A percentile compares a stretch with the other conserved stretches of the same genome.
Evolutionary conservation across 2,329 filamentous ascomycete genomes (phyloP).

Genomic region (Eutypa lata): DNA sequence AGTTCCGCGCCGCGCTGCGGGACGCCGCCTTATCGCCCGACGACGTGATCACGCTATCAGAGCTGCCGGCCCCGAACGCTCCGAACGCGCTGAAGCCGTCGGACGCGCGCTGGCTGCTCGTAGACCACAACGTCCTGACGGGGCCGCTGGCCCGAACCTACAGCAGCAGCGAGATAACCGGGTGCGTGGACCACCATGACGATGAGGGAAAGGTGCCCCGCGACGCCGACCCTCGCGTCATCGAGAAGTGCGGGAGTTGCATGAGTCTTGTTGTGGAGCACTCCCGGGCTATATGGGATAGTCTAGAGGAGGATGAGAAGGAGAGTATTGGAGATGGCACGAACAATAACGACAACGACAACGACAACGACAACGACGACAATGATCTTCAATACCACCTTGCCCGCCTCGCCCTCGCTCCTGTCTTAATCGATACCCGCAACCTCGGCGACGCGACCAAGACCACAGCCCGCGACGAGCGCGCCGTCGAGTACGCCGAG

Average conservation of each 20-base stretch:
- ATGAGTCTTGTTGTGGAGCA: constrained; percentile 65
- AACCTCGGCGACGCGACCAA: constrained; percentile 62
- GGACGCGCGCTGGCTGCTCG: constrained; percentile 67
- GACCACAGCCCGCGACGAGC: constrained; percentile 59
- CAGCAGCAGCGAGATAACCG: constrained; percentile 46
- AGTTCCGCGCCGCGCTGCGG: constrained; percentile 64
- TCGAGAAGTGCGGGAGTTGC: constrained; percentile 70
- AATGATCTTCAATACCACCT: constrained; percentile 51
- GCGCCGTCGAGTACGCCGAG: constrained; percentile 59
- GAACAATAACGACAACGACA: constrained; percentile 13
- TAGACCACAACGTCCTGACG: constrained; percentile 76
- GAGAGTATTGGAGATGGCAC: no score
- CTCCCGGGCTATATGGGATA: constrained; percentile 56
- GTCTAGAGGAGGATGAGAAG: constrained; percentile 38
- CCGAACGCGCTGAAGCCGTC: constrained; percentile 41
- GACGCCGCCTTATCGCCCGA: constrained; percentile 54
- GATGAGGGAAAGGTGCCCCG: constrained; percentile 59
- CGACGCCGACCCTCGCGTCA: constrained; percentile 51
- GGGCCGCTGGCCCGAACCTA: constrained; percentile 57
- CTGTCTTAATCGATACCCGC: constrained; percentile 71
- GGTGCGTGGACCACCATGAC: constrained; percentile 76
- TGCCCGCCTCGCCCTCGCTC: constrained; percentile 64
- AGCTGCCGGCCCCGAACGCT: constrained; percentile 39
- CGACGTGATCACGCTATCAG: constrained; percentile 65
- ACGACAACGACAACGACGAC: constrained; percentile 14